These are phyloP conservation scores for Gleditsia sinensis DNA, from an alignment of 306 rosid species.

Conservation along the genomic window DNA sequence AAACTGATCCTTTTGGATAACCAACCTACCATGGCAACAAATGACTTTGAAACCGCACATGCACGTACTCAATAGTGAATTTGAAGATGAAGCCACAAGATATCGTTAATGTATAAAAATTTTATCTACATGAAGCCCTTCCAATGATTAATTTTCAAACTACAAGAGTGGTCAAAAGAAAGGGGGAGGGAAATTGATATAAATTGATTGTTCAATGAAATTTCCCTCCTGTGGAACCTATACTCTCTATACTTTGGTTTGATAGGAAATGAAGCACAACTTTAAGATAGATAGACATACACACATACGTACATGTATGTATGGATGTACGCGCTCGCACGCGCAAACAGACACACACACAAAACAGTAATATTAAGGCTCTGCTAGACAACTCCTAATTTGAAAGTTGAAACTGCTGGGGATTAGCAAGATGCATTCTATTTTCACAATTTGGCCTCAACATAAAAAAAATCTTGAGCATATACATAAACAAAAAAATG, in stretches of 20 bases:
- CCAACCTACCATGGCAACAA: neutral
- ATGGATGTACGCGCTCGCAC: too few species aligned
- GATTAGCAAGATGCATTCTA: neutral
- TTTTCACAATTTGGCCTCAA: neutral
- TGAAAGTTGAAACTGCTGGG: neutral
- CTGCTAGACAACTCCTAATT: neutral
- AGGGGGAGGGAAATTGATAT: too few species aligned
- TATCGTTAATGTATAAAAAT: too few species aligned
- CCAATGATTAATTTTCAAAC: too few species aligned
- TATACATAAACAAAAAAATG: neutral
- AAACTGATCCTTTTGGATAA: constrained; percentile 21
- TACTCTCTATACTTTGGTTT: neutral
- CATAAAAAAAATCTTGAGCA: neutral
- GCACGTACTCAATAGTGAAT: constrained; percentile 2
- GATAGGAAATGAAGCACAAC: too few species aligned
- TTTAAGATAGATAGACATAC: too few species aligned
- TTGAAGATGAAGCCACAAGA: neutral
- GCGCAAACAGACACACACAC: too few species aligned
- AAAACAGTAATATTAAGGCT: neutral
- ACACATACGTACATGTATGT: too few species aligned
- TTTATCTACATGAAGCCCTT: too few species aligned
- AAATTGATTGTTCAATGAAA: too few species aligned
- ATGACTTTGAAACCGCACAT: constrained; percentile 12
- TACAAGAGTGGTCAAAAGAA: too few species aligned
- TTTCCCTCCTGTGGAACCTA: neutral